A percentile compares a stretch with the other conserved stretches of the same genome.
These are phyloP conservation scores for Claviceps monticola DNA, from an alignment of 2,329 filamentous ascomycete genomes.

Conservation along the genomic window DNA sequence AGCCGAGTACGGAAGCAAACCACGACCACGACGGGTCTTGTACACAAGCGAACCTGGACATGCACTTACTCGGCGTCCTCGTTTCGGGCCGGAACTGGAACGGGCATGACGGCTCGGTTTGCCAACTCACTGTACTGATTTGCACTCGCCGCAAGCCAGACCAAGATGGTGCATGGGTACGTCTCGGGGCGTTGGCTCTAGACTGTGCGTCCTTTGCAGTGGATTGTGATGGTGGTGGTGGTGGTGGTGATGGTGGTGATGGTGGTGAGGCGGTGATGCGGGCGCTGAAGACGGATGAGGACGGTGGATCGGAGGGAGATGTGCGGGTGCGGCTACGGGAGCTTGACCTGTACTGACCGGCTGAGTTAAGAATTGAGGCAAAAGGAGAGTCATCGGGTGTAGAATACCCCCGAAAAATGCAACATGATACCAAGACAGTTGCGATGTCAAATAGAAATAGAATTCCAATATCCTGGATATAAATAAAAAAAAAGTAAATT, in stretches of 20 bases:
- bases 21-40: background rate
- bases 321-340: slow-evolving; percentile 17
- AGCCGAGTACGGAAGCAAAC: background rate
- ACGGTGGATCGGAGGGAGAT: slow-evolving; percentile 8
- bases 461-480: too few species aligned
- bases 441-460: too few species aligned
- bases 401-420: too few species aligned
- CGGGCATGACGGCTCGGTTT: slow-evolving; percentile 3
- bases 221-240: slow-evolving; percentile 9
- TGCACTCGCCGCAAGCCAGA: slow-evolving; percentile 17
- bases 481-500: background rate
- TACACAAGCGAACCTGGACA: background rate
- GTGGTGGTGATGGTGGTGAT: slow-evolving; percentile 6
- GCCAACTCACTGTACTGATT: slow-evolving; percentile 17
- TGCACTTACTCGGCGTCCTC: slow-evolving; percentile 10
- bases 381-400: too few species aligned
- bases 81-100: slow-evolving; percentile 20
- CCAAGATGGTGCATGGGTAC: slow-evolving; percentile 14
- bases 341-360: slow-evolving; percentile 18
- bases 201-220: slow-evolving; percentile 13
- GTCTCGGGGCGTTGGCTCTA: slow-evolving; percentile 18
- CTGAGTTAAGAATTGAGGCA: background rate
- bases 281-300: slow-evolving; percentile 14
- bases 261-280: slow-evolving; percentile 11
- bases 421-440: too few species aligned